A percentile compares a stretch with the other conserved stretches of the same genome.
These are phyloP conservation scores for Coccomyxa subellipsoidea DNA, from an alignment of 163 green algal genomes.

Conservation along the genomic window DNA sequence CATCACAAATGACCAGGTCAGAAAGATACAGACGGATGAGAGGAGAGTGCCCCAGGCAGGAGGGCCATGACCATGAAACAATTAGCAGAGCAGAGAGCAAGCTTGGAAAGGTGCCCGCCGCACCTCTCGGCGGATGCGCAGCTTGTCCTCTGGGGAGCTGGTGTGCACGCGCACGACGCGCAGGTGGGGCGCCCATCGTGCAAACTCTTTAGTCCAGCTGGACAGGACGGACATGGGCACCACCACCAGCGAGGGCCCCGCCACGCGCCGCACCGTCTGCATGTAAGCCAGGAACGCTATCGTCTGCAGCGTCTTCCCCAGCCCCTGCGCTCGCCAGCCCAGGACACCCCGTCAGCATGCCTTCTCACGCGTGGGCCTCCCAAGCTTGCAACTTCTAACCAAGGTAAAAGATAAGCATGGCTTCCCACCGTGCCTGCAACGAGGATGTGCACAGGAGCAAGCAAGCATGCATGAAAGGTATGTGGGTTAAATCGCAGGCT, in stretches of 20 bases:
- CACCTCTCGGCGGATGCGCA: constrained; percentile 44
- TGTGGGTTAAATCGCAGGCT: too few species aligned
- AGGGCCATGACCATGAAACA: too few species aligned
- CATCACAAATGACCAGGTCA: too few species aligned
- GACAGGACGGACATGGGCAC: constrained; percentile 57
- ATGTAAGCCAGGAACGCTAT: constrained; percentile 64
- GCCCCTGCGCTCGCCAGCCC: constrained; percentile 8
- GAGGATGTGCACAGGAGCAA: too few species aligned
- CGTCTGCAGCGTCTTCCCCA: constrained; percentile 53
- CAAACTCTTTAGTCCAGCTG: constrained; percentile 52
- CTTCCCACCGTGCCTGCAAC: too few species aligned
- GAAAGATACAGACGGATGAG: too few species aligned
- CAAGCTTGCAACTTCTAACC: too few species aligned
- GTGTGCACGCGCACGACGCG: constrained; percentile 48
- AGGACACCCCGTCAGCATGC: background rate
- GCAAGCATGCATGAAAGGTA: too few species aligned
- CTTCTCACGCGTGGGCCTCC: too few species aligned
- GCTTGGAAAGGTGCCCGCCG: background rate
- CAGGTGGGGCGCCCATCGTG: constrained; percentile 41
- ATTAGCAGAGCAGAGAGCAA: background rate
- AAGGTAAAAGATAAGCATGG: too few species aligned
- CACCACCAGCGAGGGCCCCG: constrained; percentile 62
- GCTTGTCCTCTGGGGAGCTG: constrained; percentile 40
- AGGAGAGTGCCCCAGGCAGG: too few species aligned
- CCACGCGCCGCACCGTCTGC: constrained; percentile 40